Conservation (phyloP, 768 basidiomycete species). For the Kwoniella bestiolae region DNA sequence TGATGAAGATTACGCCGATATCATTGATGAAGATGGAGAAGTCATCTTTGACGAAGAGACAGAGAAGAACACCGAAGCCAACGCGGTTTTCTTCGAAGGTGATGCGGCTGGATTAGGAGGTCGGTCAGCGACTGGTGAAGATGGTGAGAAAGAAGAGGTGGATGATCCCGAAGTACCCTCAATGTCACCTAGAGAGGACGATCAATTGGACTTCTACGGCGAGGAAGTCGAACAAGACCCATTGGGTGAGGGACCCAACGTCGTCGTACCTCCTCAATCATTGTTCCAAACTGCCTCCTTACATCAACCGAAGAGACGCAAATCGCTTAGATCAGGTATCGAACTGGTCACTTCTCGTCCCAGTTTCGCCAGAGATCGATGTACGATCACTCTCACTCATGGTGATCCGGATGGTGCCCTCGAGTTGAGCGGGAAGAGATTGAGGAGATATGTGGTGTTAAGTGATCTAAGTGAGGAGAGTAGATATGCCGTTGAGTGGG, state of each 20-base stretch:
- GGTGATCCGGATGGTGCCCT: constrained; percentile 71
- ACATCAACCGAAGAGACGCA: constrained; percentile 29
- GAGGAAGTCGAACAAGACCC: constrained; percentile 73
- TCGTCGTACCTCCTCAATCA: constrained; percentile 52
- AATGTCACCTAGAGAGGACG: constrained; percentile 21
- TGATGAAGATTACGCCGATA: constrained; percentile 60
- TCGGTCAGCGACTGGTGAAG: constrained; percentile 4
- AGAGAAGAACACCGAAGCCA: constrained; percentile 83
- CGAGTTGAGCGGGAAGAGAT: constrained; percentile 64
- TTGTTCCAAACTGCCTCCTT: constrained; percentile 37
- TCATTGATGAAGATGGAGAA: constrained; percentile 61
- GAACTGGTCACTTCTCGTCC: constrained; percentile 74
- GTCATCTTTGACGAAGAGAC: constrained; percentile 74
- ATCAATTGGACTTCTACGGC: constrained; percentile 47
- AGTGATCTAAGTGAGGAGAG: constrained; percentile 95
- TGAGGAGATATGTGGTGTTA: constrained; percentile 79
- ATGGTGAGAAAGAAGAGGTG: neutral
- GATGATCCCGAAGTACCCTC: constrained; percentile 12
- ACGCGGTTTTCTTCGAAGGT: constrained; percentile 59
- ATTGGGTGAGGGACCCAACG: constrained; percentile 72
- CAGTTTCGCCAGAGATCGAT: constrained; percentile 85
- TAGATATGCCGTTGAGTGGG: constrained; percentile 96
- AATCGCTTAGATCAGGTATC: constrained; percentile 37
- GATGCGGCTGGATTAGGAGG: constrained; percentile 51
- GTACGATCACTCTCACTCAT: constrained; percentile 85